Conservation (phyloP, 2,329 filamentous ascomycete genomes). For the Zymoseptoria crescenta region DNA sequence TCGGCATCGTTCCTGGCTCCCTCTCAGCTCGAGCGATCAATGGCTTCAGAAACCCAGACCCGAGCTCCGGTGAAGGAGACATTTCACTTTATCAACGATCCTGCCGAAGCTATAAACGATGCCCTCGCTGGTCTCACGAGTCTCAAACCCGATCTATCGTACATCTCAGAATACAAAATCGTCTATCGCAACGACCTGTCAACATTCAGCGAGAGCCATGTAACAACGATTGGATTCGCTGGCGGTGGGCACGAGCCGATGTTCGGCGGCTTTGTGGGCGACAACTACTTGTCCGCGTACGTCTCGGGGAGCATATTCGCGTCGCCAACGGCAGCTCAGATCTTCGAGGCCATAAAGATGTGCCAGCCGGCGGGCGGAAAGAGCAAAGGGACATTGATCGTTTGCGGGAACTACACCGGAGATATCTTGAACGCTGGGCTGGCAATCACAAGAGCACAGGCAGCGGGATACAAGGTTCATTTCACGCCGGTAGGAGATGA, state of each 20-base stretch:
- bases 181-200: conserved; percentile 29
- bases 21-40: conserved; percentile 3
- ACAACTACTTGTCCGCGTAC: conserved; percentile 53
- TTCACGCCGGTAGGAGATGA: conserved; percentile 59
- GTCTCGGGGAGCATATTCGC: conserved; percentile 58
- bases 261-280: conserved; percentile 57
- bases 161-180: conserved; percentile 30
- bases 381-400: conserved; percentile 46
- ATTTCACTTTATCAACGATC: conserved; percentile 33
- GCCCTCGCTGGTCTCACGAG: conserved; percentile 29
- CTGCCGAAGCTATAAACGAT: conserved; percentile 29
- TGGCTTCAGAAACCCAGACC: conserved; percentile 20
- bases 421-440: conserved; percentile 57
- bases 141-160: conserved; percentile 29
- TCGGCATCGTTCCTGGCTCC: conserved; percentile 2
- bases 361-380: conserved; percentile 42
- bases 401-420: conserved; percentile 59
- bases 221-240: conserved; percentile 32
- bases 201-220: conserved; percentile 25
- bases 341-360: conserved; percentile 50
- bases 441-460: conserved; percentile 51
- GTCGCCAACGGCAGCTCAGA: conserved; percentile 55
- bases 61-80: conserved; percentile 25
- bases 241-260: conserved; percentile 47
- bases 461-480: conserved; percentile 46